phyloP scores from a whole-genome alignment of 441 rosid species.

The Kokia cookei region DNA sequence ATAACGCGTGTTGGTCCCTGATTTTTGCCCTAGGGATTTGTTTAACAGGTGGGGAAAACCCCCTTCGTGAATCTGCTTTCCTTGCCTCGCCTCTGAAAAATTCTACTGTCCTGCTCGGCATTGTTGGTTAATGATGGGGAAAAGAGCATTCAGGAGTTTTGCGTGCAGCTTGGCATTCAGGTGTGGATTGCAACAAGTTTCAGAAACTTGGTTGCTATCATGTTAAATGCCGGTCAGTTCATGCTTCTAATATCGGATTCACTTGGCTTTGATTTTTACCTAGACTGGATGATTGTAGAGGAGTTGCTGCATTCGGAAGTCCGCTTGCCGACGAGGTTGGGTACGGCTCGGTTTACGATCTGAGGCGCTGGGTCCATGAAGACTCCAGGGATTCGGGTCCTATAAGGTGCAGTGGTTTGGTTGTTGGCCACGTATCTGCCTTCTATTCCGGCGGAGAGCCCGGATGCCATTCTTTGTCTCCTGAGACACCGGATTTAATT shows the following conservation, averaged over 20 bases:
- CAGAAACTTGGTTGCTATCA: conserved; percentile 22
- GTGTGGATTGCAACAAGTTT: neutral
- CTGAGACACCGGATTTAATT: too few species aligned
- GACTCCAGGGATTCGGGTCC: conserved; percentile 48
- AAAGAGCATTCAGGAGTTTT: neutral
- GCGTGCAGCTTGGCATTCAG: conserved; percentile 11
- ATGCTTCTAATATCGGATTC: neutral
- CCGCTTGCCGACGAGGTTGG: conserved; percentile 46
- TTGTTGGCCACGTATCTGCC: conserved; percentile 11
- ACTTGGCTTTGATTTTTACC: neutral
- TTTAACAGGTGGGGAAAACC: conserved; percentile 18
- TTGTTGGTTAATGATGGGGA: conserved; percentile 8
- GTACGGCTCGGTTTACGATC: conserved; percentile 36
- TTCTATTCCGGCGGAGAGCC: too few species aligned
- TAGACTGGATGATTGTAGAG: conserved; percentile 14
- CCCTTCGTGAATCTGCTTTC: conserved; percentile 7
- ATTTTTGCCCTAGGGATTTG: conserved; percentile 7
- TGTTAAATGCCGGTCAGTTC: conserved; percentile 25
- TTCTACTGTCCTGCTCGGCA: conserved; percentile 17
- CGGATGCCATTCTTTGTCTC: too few species aligned
- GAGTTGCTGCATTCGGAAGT: conserved; percentile 50
- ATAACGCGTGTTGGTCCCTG: conserved; percentile 14
- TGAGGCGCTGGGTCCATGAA: conserved; percentile 50
- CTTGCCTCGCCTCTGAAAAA: conserved; percentile 9
- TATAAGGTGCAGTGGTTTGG: conserved; percentile 22